Base-by-base conservation (phyloP, 2,329 filamentous ascomycete species). In the Aotearoamyces nothofagi region DNA sequence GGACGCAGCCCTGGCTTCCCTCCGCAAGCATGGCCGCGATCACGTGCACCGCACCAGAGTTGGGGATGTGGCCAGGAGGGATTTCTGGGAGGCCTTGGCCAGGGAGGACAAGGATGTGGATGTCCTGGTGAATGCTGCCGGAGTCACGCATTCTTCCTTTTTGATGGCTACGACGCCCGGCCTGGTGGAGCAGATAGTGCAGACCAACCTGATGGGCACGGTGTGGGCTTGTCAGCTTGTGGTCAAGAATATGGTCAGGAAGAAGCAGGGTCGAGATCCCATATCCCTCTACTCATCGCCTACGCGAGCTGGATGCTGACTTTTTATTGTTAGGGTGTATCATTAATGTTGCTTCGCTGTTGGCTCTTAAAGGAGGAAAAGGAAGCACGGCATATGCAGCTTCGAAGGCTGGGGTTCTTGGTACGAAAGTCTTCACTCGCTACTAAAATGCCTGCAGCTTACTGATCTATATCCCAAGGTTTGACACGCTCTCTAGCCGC, bases 101-200 rank as follows among this genome's bases (percentile, higher is more conserved):
- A 37, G 31, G 12, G 33, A 40, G 31, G 15, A 43, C 37, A 37
- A 39, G 24, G 30, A 47, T 23, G 51, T 64, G 9, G 57, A 67
- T 42, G 58, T 87, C 16, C 64, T 92, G 1, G 64, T 92, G 38
- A 92, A 92, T 46, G 78, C 79, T 15, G 83, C 83, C 0, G 84
- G 83, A 7, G 59, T 84, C 13, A 62, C 75, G 1, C 72, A 83
- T 39, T 63, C 62, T 9, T 66, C 62, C 0, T 57, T 82, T 1
- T 61, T 90, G n/a, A 55, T 69, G 24, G 57, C 61, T 7, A 70
- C 67, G 1, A 43, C 52, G 0, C 46, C 63, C 1, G 47, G 54
- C 0, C 56, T 63, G 3, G 58, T 83, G 13, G 56, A 68, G 2
- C 40, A 57, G 2, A 58, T 83, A 5, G 44, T 92, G 4, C 56